Evolutionary conservation across 148 eudicot species (phyloP), one percentile per base, ranked within the genome.

Genomic region (Spergularia marina): DNA sequence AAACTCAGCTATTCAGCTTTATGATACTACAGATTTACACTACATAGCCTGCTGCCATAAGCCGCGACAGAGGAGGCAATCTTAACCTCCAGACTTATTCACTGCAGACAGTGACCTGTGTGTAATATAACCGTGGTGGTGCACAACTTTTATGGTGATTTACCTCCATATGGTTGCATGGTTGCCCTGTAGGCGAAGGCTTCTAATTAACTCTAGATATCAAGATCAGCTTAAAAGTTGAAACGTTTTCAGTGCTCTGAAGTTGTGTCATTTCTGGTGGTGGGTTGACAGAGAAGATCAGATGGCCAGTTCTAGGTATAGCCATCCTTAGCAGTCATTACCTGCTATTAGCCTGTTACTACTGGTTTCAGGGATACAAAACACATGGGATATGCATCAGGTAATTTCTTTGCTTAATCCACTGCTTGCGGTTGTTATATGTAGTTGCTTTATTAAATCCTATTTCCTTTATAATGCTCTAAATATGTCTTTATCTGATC

Each of bases 331-430:
- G 92, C 96, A 12, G 81, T 93, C 78, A 89, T 89, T 61, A 84
- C 96, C 81, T 86, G 62, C 89, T 90, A 55, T 83, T 93, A 25
- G 65, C 87, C 3, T 23, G 83, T 93, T 23, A 88, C 91, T 23
- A 44, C 75, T 54, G 81, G 85, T 51, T 89, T 91, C 75, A 87
- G 81, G 56, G 84, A 85, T 79, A 89, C 96, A 7, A 84, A 77
- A 21, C 86, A 83, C 53, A 71, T 93, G 97, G 94, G 17, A n/a
- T 78, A 93, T 80, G 98, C 98, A 17, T 91, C 86, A 58, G 98
- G 98, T 90, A 81, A 78, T 44, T 55, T n/a, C 63, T 65, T 0
- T 64, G 34, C 14, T 6, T 0, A 52, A 13, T 16, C 18, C 34
- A n/a, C 6, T 71, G 2, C 11, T 21, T 6, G 25, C 25, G 25